These are phyloP conservation scores for Flaveria floridana DNA, from an alignment of 140 eudicot species.

Conservation along the genomic window DNA sequence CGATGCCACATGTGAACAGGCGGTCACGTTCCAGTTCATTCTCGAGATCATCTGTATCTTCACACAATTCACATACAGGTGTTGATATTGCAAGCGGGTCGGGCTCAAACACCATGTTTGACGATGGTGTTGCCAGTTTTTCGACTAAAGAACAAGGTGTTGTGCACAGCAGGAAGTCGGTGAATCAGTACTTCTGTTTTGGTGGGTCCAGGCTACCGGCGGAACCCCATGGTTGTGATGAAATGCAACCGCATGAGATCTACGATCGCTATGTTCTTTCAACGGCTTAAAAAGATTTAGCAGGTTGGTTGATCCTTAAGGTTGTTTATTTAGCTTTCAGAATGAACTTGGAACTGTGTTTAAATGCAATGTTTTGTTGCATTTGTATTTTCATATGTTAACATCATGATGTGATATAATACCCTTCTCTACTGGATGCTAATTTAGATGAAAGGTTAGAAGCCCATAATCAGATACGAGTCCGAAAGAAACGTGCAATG, in stretches of 20 bases:
- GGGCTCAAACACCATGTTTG: conserved; percentile 40
- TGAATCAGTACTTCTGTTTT: conserved; percentile 59
- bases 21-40: conserved; percentile 59
- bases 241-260: conserved; percentile 44
- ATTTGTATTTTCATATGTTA: conserved; percentile 11
- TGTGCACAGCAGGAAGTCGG: conserved; percentile 40
- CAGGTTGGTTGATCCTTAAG: conserved; percentile 19
- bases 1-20: conserved; percentile 42
- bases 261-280: conserved; percentile 54
- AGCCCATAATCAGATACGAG: conserved; percentile 7
- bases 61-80: conserved; percentile 41
- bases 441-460: conserved; percentile 6
- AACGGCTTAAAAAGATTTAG: conserved; percentile 39
- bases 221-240: conserved; percentile 26
- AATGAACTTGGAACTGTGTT: conserved; percentile 20
- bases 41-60: conserved; percentile 57
- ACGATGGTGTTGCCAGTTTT: conserved; percentile 29
- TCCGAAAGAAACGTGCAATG: background rate
- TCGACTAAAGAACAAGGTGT: conserved; percentile 41
- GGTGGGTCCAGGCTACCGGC: conserved; percentile 35
- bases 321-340: conserved; percentile 30
- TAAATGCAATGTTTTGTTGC: conserved; percentile 28
- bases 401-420: conserved; percentile 8
- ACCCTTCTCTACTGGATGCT: background rate
- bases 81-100: conserved; percentile 43